phyloP scores from a whole-genome alignment of 257 asterid genomes.

The Solanum pennellii region DNA sequence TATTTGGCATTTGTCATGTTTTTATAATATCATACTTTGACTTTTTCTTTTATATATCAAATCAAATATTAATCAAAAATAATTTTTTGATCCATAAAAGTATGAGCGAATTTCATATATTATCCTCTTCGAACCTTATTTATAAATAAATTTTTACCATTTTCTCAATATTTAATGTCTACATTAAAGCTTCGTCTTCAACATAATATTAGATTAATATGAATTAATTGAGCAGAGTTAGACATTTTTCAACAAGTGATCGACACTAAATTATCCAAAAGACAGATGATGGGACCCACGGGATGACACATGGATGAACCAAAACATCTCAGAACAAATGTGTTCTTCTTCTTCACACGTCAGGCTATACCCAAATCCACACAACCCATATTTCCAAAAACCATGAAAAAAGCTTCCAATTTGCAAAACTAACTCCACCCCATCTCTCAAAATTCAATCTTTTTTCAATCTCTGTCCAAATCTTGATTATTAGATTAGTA shows the following conservation, averaged over 20 bases:
- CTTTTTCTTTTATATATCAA: too few species aligned
- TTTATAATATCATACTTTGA: too few species aligned
- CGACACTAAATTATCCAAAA: background rate
- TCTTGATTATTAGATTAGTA: background rate
- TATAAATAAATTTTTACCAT: too few species aligned
- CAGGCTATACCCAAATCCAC: constrained; percentile 11
- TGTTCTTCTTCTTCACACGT: constrained; percentile 8
- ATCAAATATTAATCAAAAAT: too few species aligned
- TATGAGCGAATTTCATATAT: background rate
- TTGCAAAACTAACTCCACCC: background rate
- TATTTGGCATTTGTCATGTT: background rate
- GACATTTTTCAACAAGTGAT: background rate
- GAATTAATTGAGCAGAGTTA: background rate
- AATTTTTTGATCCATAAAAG: too few species aligned
- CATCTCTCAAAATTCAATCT: background rate
- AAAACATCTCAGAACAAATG: background rate
- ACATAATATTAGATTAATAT: too few species aligned
- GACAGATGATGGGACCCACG: background rate
- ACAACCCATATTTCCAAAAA: background rate
- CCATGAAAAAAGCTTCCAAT: background rate
- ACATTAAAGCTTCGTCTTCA: too few species aligned
- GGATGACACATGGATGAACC: constrained; percentile 10
- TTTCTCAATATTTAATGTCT: too few species aligned
- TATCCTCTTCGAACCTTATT: fast-evolving
- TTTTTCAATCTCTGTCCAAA: background rate